A percentile compares a stretch with the other conserved stretches of the same genome.
Conservation (phyloP, 2,329 filamentous ascomycete species). For the Pyrenophora seminiperda region DNA sequence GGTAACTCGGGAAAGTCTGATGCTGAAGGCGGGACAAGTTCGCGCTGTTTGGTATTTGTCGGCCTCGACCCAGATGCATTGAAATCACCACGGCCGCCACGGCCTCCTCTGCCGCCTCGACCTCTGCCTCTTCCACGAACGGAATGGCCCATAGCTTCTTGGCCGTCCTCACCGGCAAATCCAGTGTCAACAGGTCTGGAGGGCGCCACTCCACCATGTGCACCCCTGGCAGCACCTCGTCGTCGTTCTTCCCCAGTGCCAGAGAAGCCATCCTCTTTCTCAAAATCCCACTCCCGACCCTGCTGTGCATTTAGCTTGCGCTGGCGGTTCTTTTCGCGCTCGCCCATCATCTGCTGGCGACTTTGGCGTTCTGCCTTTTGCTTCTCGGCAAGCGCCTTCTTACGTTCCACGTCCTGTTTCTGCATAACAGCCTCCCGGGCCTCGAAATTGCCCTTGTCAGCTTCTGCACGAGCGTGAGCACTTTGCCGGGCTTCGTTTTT, state of each 20-base stretch:
- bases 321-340: conserved; percentile 65
- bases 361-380: conserved; percentile 57
- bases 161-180: conserved; percentile 21
- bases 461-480: conserved; percentile 68
- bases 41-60: conserved; percentile 18
- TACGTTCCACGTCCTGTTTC: conserved; percentile 52
- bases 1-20: conserved; percentile 56
- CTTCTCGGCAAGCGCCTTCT: conserved; percentile 42
- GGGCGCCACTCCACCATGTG: conserved; percentile 56
- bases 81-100: conserved; percentile 39
- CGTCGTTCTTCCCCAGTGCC: conserved; percentile 50
- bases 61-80: conserved; percentile 11
- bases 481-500: conserved; percentile 65
- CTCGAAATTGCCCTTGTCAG: conserved; percentile 68
- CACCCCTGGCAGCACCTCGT: conserved; percentile 56
- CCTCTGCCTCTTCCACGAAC: conserved; percentile 40
- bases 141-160: conserved; percentile 25
- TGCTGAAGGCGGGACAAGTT: conserved; percentile 41
- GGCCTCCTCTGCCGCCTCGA: conserved; percentile 39
- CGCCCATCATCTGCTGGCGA: conserved; percentile 64
- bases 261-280: conserved; percentile 63
- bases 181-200: conserved; percentile 34
- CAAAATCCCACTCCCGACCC: conserved; percentile 66
- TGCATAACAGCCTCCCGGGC: conserved; percentile 66
- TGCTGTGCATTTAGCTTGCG: conserved; percentile 63